Evolutionary conservation across 768 basidiomycete genomes (phyloP), one percentile per base, ranked within the genome.

Genomic region (Daedaleopsis nitida): DNA sequence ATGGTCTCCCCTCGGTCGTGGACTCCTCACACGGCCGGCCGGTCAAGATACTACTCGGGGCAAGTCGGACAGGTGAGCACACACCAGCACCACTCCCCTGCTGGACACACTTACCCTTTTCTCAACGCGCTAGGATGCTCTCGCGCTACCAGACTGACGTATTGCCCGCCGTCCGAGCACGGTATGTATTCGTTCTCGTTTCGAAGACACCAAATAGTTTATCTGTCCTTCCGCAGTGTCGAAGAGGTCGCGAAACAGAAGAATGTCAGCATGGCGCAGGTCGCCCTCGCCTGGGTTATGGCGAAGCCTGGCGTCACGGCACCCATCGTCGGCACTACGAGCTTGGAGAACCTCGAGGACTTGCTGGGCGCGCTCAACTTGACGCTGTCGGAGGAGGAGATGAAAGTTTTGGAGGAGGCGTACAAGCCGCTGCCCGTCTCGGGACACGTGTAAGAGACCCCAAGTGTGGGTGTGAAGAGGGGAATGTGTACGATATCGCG

Each of bases 361-460:
- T 68, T 77, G 35, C 68, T 76, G 53, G 72, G 71, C 66, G 35
- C 38, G 64, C 37, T 83, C 13, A 65, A 84, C 52, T 62, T 86
- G 34, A 74, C 77, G 57, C 76, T 89, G 49, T 80, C 81, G 0
- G 74, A 77, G 14, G 54, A 44, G 16, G 54, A 55, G 43, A 44
- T 55, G 14, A 45, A 45, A 42, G 9, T 19, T 13, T n/a, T 63
- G 21, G 80, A 82, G 60, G 80, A 83, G 63, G 78, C 81, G 0
- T 88, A 89, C 74, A 49, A 69, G 55, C 75, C 84, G 1, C 75
- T 76, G 57, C 63, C 60, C 1, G 72, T 84, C 16, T 67, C 81
- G n/a, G 83, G 86, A 13, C 82, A 84, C n/a, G 14, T 19, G 9
- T 45, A 21, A 45, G 14, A 21, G 1, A 17, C 10, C 44, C 21